Conservation (phyloP, 495 filamentous ascomycete species). For the Copromyces sp. region DNA sequence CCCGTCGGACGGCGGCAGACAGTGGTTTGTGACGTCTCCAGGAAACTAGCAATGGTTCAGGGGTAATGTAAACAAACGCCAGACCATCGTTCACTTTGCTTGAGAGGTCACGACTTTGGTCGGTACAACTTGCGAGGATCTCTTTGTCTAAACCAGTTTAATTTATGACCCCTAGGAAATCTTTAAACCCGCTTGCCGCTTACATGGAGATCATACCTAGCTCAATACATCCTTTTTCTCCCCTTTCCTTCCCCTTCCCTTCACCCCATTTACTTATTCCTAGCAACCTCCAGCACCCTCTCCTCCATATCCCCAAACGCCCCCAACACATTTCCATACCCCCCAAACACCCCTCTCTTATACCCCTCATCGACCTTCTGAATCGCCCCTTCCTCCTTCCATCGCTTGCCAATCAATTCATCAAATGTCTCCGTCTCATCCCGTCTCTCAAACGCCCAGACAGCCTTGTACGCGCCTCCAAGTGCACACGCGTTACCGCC, state of each 20-base stretch:
- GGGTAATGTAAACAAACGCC: background rate
- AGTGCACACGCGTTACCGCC: constrained; percentile 94
- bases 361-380: constrained; percentile 78
- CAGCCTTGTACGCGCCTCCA: constrained; percentile 93
- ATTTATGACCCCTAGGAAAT: no score
- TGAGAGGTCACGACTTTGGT: no score
- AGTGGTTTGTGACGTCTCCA: no score
- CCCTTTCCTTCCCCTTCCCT: background rate
- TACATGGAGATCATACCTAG: no score
- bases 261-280: constrained; percentile 19
- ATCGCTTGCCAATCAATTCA: constrained; percentile 67
- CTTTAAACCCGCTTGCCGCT: no score
- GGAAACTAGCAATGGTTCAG: background rate
- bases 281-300: constrained; percentile 46
- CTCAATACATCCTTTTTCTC: no score
- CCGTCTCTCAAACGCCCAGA: constrained; percentile 76
- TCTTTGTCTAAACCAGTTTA: no score
- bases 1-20: background rate
- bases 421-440: constrained; percentile 67
- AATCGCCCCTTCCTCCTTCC: constrained; percentile 76
- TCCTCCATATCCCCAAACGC: constrained; percentile 75
- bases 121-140: no score
- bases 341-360: constrained; percentile 56
- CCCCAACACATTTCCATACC: constrained; percentile 64
- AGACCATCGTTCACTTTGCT: background rate